Conservation (phyloP, 371 early-diverging fungal species). For the Dinochytrium kinnereticum region DNA sequence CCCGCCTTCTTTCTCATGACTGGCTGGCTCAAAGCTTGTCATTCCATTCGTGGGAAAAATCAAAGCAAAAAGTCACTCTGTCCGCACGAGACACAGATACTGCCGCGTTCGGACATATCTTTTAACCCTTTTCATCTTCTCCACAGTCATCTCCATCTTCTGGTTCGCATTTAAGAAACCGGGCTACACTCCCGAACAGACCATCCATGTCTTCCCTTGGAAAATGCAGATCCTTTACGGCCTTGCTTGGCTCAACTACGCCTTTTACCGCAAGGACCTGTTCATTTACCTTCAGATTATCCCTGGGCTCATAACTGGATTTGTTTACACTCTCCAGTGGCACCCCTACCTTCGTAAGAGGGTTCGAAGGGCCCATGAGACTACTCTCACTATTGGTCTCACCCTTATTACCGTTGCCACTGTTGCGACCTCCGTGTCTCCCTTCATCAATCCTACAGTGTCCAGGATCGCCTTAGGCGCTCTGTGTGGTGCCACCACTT, state of each 20-base stretch:
- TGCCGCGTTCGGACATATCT: no score
- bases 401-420: slow-evolving; percentile 18
- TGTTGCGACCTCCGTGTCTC: slow-evolving; percentile 29
- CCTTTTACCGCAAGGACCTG: slow-evolving; percentile 24
- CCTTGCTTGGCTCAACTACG: slow-evolving; percentile 27
- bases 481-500: slow-evolving; percentile 4
- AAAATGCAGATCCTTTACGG: slow-evolving; percentile 30
- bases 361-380: slow-evolving; percentile 26
- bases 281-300: slow-evolving; percentile 32
- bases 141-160: slow-evolving; percentile 22
- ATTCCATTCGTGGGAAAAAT: no score
- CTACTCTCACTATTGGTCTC: slow-evolving; percentile 17
- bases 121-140: background rate
- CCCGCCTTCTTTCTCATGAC: no score
- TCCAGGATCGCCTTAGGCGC: slow-evolving; percentile 6
- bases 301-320: slow-evolving; percentile 20
- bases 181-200: slow-evolving; percentile 17
- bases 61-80: no score
- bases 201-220: slow-evolving; percentile 33
- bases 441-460: slow-evolving; percentile 5
- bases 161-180: slow-evolving; percentile 24
- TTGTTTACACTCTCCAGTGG: slow-evolving; percentile 33
- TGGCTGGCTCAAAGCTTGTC: no score
- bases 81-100: no score
- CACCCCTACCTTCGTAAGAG: slow-evolving; percentile 36